phyloP scores from a whole-genome alignment of 2,329 filamentous ascomycete genomes.

The Sarocladium brachiariae region DNA sequence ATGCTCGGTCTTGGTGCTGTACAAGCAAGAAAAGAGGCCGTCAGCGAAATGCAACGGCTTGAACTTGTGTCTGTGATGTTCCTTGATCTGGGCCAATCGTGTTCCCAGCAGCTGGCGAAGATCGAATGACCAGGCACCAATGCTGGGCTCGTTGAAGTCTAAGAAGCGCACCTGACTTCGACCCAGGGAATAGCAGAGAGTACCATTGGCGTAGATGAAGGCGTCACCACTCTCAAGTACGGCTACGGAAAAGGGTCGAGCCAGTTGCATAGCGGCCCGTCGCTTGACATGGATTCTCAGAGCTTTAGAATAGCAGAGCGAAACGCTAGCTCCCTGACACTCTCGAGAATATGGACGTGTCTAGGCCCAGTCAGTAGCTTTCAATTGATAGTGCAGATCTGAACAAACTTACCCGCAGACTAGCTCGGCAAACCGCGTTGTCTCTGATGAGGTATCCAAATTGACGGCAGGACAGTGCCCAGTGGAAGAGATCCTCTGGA shows the following conservation, averaged over 20 bases:
- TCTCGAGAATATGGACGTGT: background rate
- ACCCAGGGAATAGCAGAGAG: conserved; percentile 3
- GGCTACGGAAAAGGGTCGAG: background rate
- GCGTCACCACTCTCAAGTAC: background rate
- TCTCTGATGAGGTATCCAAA: conserved; percentile 6
- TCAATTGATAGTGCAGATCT: background rate
- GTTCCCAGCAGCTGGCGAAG: background rate
- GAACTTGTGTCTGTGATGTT: background rate
- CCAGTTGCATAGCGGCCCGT: background rate
- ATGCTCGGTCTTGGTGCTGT: background rate
- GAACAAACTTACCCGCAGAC: background rate
- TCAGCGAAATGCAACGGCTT: conserved; percentile 8
- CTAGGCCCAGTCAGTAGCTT: background rate
- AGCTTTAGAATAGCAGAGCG: background rate
- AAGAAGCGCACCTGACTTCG: background rate
- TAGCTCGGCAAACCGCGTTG: conserved; percentile 5
- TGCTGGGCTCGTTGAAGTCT: background rate
- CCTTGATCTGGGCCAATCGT: background rate
- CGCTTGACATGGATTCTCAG: background rate
- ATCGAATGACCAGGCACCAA: background rate
- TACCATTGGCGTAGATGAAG: conserved; percentile 1
- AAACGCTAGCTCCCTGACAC: background rate
- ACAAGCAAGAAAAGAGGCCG: conserved; percentile 7
- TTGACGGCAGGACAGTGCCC: background rate
- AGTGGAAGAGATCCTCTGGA: conserved; percentile 4